A percentile compares a stretch with the other conserved stretches of the same genome.
Conservation (phyloP, 163 green algal genomes). For the Scenedesmus sp. region DNA sequence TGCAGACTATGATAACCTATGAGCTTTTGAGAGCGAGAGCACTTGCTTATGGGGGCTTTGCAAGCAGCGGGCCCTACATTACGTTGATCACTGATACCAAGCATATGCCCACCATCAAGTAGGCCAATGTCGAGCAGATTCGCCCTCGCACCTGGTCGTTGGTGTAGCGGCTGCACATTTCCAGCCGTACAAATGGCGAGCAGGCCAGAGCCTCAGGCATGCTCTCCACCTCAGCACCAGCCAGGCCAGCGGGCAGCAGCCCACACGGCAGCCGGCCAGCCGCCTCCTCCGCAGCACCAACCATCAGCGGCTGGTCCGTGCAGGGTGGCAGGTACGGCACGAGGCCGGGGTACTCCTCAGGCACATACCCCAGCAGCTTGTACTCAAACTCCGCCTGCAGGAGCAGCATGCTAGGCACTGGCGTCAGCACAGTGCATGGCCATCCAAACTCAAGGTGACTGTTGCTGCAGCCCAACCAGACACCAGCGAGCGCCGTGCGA, state of each 20-base stretch:
- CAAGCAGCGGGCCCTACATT: neutral
- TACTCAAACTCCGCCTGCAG: constrained; percentile 68
- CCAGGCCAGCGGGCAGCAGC: constrained; percentile 30
- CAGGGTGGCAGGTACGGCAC: constrained; percentile 70
- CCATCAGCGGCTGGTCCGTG: constrained; percentile 68
- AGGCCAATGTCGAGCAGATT: too few relatives aligned
- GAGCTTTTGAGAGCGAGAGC: neutral
- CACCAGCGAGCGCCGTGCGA: neutral
- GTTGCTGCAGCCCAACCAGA: neutral
- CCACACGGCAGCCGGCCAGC: constrained; percentile 6
- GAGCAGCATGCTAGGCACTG: neutral
- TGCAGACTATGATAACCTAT: neutral
- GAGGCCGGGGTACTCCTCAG: constrained; percentile 66
- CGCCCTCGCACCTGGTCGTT: constrained; percentile 26
- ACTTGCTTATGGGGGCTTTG: too few relatives aligned
- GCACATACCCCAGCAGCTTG: constrained; percentile 65
- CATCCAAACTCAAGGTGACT: neutral
- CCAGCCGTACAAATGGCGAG: constrained; percentile 60
- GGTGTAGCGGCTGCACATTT: constrained; percentile 59
- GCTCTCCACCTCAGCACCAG: neutral
- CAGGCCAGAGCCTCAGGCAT: constrained; percentile 61
- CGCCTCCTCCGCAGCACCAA: constrained; percentile 57
- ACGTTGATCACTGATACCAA: neutral
- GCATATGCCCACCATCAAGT: neutral
- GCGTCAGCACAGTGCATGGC: neutral